Evolutionary conservation across 345 rosid genomes (phyloP), one percentile per base, ranked within the genome.

Genomic region (Excoecaria agallocha): DNA sequence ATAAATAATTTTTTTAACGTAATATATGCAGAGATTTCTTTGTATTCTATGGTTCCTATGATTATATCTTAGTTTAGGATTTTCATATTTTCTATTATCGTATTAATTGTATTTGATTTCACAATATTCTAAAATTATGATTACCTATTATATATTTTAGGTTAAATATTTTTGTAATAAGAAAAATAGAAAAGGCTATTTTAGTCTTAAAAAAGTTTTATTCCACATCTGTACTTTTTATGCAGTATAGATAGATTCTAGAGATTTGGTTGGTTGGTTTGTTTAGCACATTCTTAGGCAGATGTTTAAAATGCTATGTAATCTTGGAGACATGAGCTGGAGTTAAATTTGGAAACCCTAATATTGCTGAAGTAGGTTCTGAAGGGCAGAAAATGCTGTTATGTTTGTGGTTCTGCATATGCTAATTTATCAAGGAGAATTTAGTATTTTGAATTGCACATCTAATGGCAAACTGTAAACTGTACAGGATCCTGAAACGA

Each of bases 401-500:
- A 12, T 39, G 9, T 39, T 30, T 19, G 24, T 25, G 12, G 65
- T 25, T 71, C 55, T 48, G 12, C 19, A 4, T 46, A 7, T 67
- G 57, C 46, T 59, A 12, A 22, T 70, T 38, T 39, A 63, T 17
- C 61, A 55, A 13, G 19, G 17, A 13, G 1, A 62, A 30, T 61
- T 25, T 54, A 12, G 30, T 13, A 35, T 49, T 76, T 54, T 68
- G 55, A 65, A 62, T 48, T 63, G 60, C 51, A 52, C 67, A 58
- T 65, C 54, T 79, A 41, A 75, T 79, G 55, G 43, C 71, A 62
- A 58, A 20, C 38, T 68, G 12, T 56, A 48, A 56, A 51, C 35
- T 72, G 35, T 80, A 5, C 82, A 96, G 99, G 98, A 96, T 49
- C 90, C 92, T 67, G 98, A 96, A 76, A 81, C 87, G 61, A 91